Conservation (phyloP, 2,329 filamentous ascomycete species). For the Colletotrichum scovillei region DNA sequence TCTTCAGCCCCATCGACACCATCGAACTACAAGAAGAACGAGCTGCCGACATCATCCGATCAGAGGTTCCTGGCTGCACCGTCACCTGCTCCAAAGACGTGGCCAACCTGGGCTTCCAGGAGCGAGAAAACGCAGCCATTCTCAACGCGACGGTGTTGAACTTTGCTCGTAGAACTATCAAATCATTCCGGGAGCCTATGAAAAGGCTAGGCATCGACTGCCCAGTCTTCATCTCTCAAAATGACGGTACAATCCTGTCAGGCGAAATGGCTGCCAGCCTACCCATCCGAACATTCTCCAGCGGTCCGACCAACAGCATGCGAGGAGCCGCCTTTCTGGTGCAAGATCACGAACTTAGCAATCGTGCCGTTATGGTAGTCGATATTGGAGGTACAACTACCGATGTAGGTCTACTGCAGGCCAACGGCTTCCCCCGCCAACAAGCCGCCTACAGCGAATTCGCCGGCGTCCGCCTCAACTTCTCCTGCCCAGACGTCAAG, state of each 20-base stretch:
- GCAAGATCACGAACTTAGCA: slow-evolving; percentile 43
- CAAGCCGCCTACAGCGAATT: slow-evolving; percentile 71
- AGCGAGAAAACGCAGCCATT: slow-evolving; percentile 73
- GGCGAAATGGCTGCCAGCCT: slow-evolving; percentile 63
- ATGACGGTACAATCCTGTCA: slow-evolving; percentile 70
- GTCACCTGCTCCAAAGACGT: slow-evolving; percentile 63
- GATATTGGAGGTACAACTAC: slow-evolving; percentile 76
- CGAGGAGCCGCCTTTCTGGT: slow-evolving; percentile 71
- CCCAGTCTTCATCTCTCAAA: slow-evolving; percentile 70
- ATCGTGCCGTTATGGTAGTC: slow-evolving; percentile 64
- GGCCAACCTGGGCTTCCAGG: slow-evolving; percentile 65
- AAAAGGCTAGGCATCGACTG: slow-evolving; percentile 60
- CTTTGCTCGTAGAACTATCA: slow-evolving; percentile 68
- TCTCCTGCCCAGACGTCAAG: slow-evolving; percentile 66
- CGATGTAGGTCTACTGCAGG: slow-evolving; percentile 70
- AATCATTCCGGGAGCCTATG: slow-evolving; percentile 65
- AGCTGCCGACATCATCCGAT: slow-evolving; percentile 53
- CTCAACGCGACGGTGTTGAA: slow-evolving; percentile 70
- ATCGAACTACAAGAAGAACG: slow-evolving; percentile 60
- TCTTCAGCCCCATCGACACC: slow-evolving; percentile 65
- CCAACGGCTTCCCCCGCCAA: slow-evolving; percentile 72
- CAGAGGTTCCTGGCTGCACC: slow-evolving; percentile 44
- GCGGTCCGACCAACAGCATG: slow-evolving; percentile 73
- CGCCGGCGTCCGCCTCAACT: slow-evolving; percentile 72
- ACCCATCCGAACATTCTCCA: slow-evolving; percentile 72